phyloP scores from a whole-genome alignment of 352 stramenopile genomes.

The Phytopythium delawarense region DNA sequence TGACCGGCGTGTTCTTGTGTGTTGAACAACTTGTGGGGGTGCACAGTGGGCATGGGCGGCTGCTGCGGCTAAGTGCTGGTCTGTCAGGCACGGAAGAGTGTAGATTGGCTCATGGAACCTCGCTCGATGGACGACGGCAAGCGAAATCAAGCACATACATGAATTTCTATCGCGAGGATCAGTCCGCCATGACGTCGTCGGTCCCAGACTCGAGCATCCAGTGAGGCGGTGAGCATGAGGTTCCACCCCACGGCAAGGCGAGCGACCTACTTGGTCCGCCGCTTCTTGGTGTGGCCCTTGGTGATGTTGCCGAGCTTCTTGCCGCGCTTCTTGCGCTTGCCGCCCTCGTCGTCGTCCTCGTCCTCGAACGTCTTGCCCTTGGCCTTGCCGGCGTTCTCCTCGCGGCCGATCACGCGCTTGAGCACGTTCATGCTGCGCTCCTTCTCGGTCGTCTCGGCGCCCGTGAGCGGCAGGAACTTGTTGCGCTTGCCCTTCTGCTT shows the following conservation, averaged over 20 bases:
- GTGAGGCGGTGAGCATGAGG: too few species aligned
- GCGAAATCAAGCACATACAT: slow-evolving; percentile 1
- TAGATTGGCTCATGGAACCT: neutral
- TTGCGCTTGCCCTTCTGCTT: slow-evolving; percentile 86
- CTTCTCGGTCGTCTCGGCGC: slow-evolving; percentile 71
- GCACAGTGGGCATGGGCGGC: slow-evolving; percentile 39
- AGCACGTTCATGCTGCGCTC: slow-evolving; percentile 77
- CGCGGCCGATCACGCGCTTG: slow-evolving; percentile 65
- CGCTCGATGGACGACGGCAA: neutral
- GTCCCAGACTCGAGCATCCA: too few species aligned
- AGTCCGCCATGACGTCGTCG: neutral
- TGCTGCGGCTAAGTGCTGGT: slow-evolving; percentile 36
- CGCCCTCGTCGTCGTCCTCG: slow-evolving; percentile 45
- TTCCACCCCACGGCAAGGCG: neutral
- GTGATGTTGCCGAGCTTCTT: slow-evolving; percentile 72
- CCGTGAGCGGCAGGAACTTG: slow-evolving; percentile 71
- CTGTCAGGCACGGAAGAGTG: neutral
- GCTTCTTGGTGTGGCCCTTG: slow-evolving; percentile 66
- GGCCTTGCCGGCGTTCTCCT: slow-evolving; percentile 76
- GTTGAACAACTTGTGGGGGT: neutral
- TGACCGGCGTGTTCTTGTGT: slow-evolving; percentile 1
- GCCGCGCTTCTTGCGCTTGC: slow-evolving; percentile 61
- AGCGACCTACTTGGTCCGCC: slow-evolving; percentile 41
- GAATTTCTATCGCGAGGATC: slow-evolving; percentile 22
- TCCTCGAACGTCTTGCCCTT: slow-evolving; percentile 54